These are phyloP conservation scores for Fraxinus anomala DNA, from an alignment of 257 asterid genomes.

Conservation along the genomic window DNA sequence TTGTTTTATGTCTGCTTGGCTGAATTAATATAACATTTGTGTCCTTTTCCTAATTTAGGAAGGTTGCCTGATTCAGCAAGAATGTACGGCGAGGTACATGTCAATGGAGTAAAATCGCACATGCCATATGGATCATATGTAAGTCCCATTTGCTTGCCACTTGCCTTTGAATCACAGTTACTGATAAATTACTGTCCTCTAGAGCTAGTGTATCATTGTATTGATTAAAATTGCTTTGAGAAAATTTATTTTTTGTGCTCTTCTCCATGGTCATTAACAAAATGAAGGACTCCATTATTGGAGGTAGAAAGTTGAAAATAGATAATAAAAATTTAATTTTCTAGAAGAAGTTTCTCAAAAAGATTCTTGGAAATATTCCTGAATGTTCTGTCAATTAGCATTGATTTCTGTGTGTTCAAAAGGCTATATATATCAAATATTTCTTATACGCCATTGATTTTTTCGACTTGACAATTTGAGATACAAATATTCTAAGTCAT, in stretches of 20 bases:
- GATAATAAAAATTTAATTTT: background rate
- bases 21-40: background rate
- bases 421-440: background rate
- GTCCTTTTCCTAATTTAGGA: conserved; percentile 53
- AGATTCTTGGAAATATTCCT: background rate
- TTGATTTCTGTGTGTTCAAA: background rate
- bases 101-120: conserved; percentile 70
- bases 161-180: conserved; percentile 20
- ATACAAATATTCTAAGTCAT: background rate
- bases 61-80: conserved; percentile 82
- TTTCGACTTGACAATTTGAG: background rate
- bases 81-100: conserved; percentile 83
- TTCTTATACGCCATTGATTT: background rate
- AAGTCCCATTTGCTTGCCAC: conserved; percentile 37
- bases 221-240: conserved; percentile 12
- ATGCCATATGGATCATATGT: conserved; percentile 91
- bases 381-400: background rate
- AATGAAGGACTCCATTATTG: background rate
- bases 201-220: conserved; percentile 14
- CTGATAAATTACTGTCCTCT: conserved; percentile 8
- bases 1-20: background rate
- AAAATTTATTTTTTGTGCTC: background rate
- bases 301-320: background rate
- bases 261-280: conserved; percentile 10
- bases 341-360: background rate